These are phyloP conservation scores for Podospora sp. DNA, from an alignment of 495 filamentous ascomycete genomes.

Conservation along the genomic window DNA sequence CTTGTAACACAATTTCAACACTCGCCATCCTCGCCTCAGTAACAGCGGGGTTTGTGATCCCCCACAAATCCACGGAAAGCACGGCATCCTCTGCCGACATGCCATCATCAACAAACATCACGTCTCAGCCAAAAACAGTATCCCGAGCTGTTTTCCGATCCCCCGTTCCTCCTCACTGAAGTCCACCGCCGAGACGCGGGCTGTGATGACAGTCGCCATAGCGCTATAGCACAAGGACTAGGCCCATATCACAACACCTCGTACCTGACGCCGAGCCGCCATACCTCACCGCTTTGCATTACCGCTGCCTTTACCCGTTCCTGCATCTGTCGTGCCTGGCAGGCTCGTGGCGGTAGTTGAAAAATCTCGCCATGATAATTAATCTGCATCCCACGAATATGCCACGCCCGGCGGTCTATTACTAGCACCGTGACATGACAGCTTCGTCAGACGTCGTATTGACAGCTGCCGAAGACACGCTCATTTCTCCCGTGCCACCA, in stretches of 20 bases:
- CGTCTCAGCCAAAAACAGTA: background rate
- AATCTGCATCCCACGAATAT: background rate
- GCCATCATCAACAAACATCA: background rate
- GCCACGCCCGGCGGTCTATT: background rate
- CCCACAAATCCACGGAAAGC: background rate
- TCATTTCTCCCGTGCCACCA: background rate
- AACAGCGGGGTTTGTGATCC: background rate
- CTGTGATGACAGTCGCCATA: background rate
- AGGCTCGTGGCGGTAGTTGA: background rate
- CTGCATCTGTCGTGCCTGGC: slow-evolving; percentile 2
- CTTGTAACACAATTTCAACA: background rate
- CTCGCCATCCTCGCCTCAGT: background rate
- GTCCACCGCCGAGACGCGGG: background rate
- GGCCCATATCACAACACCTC: background rate
- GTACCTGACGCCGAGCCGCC: background rate
- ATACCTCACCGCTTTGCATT: background rate
- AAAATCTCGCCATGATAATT: background rate
- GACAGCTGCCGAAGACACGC: background rate
- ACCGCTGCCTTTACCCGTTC: slow-evolving; percentile 17
- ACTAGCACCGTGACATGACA: background rate
- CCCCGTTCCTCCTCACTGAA: background rate
- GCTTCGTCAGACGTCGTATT: background rate
- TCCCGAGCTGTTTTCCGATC: background rate
- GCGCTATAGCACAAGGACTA: background rate
- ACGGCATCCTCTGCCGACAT: background rate